A percentile compares a stretch with the other conserved stretches of the same genome.
phyloP scores from a whole-genome alignment of 257 asterid species.

The Cordia subcordata region DNA sequence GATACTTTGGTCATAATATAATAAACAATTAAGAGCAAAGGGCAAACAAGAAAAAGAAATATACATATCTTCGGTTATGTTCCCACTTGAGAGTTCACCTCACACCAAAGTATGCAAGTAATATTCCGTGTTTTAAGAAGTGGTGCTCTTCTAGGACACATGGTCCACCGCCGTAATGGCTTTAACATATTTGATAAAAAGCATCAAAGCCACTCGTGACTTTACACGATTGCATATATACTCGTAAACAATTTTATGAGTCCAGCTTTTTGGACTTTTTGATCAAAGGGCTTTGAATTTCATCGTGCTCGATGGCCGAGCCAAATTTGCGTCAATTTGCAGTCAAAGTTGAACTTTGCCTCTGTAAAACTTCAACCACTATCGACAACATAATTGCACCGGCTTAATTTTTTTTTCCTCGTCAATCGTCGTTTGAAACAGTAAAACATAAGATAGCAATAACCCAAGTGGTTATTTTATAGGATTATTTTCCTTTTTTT shows the following conservation, averaged over 20 bases:
- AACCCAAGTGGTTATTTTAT: no score
- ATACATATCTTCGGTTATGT: background rate
- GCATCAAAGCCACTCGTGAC: conserved; percentile 7
- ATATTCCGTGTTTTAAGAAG: conserved; percentile 13
- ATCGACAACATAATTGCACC: no score
- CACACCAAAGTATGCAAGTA: background rate
- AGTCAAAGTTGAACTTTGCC: no score
- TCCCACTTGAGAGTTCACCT: background rate
- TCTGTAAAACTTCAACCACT: no score
- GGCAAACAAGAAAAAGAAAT: background rate
- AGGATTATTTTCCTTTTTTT: no score
- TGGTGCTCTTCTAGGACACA: conserved; percentile 1
- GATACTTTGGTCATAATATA: background rate
- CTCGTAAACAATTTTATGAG: background rate
- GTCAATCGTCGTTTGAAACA: no score
- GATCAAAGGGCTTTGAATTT: conserved; percentile 15
- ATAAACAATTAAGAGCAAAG: background rate
- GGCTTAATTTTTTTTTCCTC: no score
- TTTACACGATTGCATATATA: conserved; percentile 9
- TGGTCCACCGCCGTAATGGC: conserved; percentile 22
- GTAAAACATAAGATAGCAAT: no score
- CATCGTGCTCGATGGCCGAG: conserved; percentile 15
- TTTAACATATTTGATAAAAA: conserved; percentile 1
- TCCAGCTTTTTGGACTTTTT: conserved; percentile 22
- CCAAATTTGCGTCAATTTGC: background rate